Conservation (phyloP, 495 filamentous ascomycete genomes). For the Hypoxylon rickii region DNA sequence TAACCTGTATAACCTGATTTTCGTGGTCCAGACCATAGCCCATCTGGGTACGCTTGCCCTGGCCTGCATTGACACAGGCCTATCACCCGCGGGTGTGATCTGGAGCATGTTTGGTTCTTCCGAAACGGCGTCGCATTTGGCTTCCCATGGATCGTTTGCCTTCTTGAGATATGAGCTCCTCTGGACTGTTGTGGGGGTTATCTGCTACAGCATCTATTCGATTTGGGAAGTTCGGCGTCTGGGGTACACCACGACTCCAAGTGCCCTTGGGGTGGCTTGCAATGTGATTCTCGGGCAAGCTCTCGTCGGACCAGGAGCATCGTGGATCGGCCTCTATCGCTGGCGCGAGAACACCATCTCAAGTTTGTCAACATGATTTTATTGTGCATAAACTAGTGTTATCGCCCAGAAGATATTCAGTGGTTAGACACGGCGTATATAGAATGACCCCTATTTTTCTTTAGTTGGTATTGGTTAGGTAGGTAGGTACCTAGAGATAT, state of each 20-base stretch:
- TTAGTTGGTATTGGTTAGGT: no score
- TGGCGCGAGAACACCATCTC: neutral
- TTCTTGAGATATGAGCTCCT: neutral
- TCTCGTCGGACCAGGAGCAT: neutral
- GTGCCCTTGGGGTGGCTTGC: neutral
- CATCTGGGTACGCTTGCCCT: no score
- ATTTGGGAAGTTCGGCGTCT: neutral
- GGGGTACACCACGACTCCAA: neutral
- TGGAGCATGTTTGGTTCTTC: neutral
- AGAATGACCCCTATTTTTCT: no score
- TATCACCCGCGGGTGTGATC: neutral
- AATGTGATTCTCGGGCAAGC: neutral
- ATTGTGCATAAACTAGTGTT: no score
- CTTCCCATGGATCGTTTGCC: neutral
- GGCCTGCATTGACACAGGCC: neutral
- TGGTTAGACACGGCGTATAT: no score
- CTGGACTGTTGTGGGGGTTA: neutral
- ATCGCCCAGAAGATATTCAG: no score
- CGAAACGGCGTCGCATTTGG: neutral
- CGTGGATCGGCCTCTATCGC: neutral
- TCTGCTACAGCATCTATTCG: neutral
- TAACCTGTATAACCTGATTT: neutral
- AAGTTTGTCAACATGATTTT: neutral
- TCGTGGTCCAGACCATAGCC: neutral
- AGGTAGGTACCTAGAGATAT: no score